These are phyloP conservation scores for Chlorella sp. DNA, from an alignment of 139 green algal species.

Conservation along the genomic window DNA sequence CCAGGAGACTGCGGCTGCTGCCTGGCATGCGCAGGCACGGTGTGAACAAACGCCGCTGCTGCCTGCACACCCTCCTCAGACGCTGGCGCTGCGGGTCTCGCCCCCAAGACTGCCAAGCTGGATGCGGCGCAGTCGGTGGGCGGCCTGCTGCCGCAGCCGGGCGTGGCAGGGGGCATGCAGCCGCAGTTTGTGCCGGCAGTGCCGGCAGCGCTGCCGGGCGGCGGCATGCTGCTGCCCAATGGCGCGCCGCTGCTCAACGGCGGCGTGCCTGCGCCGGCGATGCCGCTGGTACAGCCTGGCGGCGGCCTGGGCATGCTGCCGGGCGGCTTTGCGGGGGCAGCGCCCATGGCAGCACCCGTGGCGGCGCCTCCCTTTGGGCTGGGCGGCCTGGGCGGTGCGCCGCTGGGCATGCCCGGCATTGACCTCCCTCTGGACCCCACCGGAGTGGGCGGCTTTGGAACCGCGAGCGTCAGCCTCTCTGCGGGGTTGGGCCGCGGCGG, in stretches of 20 bases:
- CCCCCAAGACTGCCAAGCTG: background rate
- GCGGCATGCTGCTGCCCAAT: background rate
- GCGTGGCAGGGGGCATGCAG: slow-evolving; percentile 14
- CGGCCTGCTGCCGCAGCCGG: background rate
- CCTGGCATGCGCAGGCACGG: background rate
- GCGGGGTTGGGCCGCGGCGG: background rate
- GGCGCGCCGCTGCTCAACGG: background rate
- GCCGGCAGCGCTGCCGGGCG: background rate
- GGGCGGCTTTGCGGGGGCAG: background rate
- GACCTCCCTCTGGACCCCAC: background rate
- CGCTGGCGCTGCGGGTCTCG: background rate
- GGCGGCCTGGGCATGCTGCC: slow-evolving; percentile 1
- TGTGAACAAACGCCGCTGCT: background rate
- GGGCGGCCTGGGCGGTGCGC: background rate
- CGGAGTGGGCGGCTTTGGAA: background rate
- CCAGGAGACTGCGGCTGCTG: background rate
- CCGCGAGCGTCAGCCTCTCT: background rate
- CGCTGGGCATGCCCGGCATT: background rate
- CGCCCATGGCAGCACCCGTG: background rate
- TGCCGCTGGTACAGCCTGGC: background rate
- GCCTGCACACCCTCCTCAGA: background rate
- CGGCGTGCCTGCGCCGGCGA: background rate
- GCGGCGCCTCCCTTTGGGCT: background rate
- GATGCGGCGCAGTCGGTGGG: background rate
- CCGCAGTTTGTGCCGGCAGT: background rate